Evolutionary conservation across 2,329 filamentous ascomycete genomes (phyloP).

Genomic region (Bisporella sp.): DNA sequence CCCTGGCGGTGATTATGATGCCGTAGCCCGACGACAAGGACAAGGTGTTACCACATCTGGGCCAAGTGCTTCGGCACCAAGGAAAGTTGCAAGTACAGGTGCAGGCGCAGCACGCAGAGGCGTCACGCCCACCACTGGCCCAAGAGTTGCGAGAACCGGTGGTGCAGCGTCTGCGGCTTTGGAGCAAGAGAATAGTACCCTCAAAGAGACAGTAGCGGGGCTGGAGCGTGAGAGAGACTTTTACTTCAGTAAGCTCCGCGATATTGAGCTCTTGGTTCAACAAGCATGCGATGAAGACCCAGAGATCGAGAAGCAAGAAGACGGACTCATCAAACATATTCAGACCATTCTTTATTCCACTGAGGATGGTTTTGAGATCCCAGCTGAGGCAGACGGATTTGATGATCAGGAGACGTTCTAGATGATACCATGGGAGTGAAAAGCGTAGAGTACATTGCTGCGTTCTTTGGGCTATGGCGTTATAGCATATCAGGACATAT

Average conservation of each 20-base stretch:
- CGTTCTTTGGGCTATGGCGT: slow-evolving; percentile 18
- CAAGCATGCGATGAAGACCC: slow-evolving; percentile 88
- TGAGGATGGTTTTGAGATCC: slow-evolving; percentile 88
- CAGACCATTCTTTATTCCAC: slow-evolving; percentile 96
- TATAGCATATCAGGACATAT: slow-evolving; percentile 3
- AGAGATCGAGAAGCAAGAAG: slow-evolving; percentile 89
- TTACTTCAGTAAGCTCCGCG: slow-evolving; percentile 97
- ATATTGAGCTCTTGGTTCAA: slow-evolving; percentile 93
- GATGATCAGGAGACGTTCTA: slow-evolving; percentile 79
- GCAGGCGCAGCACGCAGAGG: slow-evolving; percentile 37
- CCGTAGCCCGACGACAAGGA: slow-evolving; percentile 76
- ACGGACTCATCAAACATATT: slow-evolving; percentile 88
- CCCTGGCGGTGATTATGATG: slow-evolving; percentile 95
- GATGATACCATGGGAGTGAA: slow-evolving; percentile 17
- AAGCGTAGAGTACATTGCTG: slow-evolving; percentile 11
- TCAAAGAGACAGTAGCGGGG: slow-evolving; percentile 93
- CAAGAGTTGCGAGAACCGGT: slow-evolving; percentile 37
- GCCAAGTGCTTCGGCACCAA: slow-evolving; percentile 36
- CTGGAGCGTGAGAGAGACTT: slow-evolving; percentile 96
- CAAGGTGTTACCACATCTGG: slow-evolving; percentile 44
- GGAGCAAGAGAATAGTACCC: slow-evolving; percentile 74
- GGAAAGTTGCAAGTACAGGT: slow-evolving; percentile 38
- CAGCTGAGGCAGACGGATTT: slow-evolving; percentile 58
- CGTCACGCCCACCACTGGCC: slow-evolving; percentile 34
- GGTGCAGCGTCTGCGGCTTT: slow-evolving; percentile 63